Evolutionary conservation across 2,329 filamentous ascomycete genomes (phyloP).

Genomic region (Phialocephala sp.): DNA sequence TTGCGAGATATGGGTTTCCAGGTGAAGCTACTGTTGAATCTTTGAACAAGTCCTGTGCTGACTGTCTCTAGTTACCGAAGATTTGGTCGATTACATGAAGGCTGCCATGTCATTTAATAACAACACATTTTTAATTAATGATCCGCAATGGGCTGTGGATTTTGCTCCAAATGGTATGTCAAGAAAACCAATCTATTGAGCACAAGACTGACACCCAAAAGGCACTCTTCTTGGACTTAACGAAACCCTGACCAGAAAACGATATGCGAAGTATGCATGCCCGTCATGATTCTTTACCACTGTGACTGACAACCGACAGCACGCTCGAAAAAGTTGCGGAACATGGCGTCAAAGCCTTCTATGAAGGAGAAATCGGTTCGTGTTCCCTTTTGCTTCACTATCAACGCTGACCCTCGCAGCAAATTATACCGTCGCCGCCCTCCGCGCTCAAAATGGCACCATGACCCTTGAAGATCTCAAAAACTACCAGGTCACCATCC

Average conservation of each 20-base stretch:
- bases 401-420: slow-evolving; percentile 45
- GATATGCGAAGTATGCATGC: slow-evolving; percentile 59
- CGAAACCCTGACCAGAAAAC: slow-evolving; percentile 67
- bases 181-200: neutral
- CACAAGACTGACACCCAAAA: slow-evolving; percentile 21
- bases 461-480: slow-evolving; percentile 71
- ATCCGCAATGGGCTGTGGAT: slow-evolving; percentile 69
- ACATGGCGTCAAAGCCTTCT: slow-evolving; percentile 65
- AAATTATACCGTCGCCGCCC: slow-evolving; percentile 62
- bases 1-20: slow-evolving; percentile 75
- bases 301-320: slow-evolving; percentile 24
- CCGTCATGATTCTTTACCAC: neutral
- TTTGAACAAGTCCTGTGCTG: slow-evolving; percentile 17
- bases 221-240: slow-evolving; percentile 62
- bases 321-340: slow-evolving; percentile 68
- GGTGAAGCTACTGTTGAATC: slow-evolving; percentile 28
- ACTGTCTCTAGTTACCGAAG: slow-evolving; percentile 62
- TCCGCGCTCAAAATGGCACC: slow-evolving; percentile 64
- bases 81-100: slow-evolving; percentile 77
- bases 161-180: slow-evolving; percentile 68
- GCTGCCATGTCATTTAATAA: slow-evolving; percentile 45
- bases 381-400: neutral
- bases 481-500: slow-evolving; percentile 68
- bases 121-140: slow-evolving; percentile 62
- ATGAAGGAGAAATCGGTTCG: slow-evolving; percentile 59